phyloP scores from a whole-genome alignment of 1,139 yeast genomes.

The Suhomyces taliae region DNA sequence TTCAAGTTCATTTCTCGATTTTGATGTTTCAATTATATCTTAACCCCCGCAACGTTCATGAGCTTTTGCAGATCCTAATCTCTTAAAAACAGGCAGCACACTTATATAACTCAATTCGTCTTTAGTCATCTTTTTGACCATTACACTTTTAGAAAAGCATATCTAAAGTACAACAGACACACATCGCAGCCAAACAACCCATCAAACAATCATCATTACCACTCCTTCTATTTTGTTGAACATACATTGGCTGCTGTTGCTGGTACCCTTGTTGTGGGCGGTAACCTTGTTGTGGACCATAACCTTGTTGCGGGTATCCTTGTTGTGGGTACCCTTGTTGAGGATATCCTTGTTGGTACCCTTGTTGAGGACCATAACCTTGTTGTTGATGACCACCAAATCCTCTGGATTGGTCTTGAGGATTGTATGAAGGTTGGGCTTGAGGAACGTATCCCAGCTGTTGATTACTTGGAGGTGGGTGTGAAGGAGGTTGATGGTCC shows the following conservation, averaged over 20 bases:
- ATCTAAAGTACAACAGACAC: conserved; percentile 74
- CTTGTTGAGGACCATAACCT: conserved; percentile 8
- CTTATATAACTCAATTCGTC: neutral
- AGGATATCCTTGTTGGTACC: conserved; percentile 21
- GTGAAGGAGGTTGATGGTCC: conserved; percentile 15
- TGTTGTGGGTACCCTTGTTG: conserved; percentile 24
- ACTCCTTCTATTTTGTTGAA: conserved; percentile 53
- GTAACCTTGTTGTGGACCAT: conserved; percentile 16
- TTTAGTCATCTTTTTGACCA: neutral
- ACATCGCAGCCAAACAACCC: conserved; percentile 71
- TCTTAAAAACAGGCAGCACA: no score
- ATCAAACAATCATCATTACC: conserved; percentile 52
- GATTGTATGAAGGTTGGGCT: conserved; percentile 36
- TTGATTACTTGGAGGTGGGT: conserved; percentile 24
- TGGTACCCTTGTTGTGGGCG: conserved; percentile 3
- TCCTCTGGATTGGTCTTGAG: conserved; percentile 34
- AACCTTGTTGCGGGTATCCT: conserved; percentile 25
- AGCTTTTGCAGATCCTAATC: no score
- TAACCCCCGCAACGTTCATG: no score
- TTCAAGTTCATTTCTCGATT: no score
- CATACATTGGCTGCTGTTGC: conserved; percentile 65
- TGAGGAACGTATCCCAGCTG: conserved; percentile 31
- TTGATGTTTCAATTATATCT: no score
- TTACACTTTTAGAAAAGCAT: conserved; percentile 47
- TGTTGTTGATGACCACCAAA: conserved; percentile 33